Conservation (phyloP, 2,329 filamentous ascomycete species). For the Monosporascus cannonballus region DNA sequence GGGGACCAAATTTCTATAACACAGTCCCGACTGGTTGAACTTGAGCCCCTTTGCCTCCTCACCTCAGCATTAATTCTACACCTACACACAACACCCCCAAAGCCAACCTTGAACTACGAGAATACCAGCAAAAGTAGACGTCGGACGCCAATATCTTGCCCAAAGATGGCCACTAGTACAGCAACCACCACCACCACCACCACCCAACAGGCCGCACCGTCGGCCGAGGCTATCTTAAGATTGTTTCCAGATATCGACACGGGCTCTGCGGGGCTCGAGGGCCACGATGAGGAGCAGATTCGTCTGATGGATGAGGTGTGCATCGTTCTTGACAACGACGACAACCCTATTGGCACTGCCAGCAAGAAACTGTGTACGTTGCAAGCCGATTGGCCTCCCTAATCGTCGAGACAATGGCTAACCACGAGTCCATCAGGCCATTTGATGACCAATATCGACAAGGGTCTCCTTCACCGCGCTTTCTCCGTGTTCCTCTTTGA, state of each 20-base stretch:
- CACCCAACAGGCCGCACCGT: slow-evolving; percentile 49
- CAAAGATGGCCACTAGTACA: slow-evolving; percentile 17
- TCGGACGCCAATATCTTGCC: slow-evolving; percentile 9
- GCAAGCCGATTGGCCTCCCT: neutral
- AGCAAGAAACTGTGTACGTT: slow-evolving; percentile 94
- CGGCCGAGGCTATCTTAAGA: slow-evolving; percentile 76
- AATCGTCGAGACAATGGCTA: slow-evolving; percentile 3
- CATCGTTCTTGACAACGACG: slow-evolving; percentile 91
- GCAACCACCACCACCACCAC: slow-evolving; percentile 44
- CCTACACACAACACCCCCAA: neutral
- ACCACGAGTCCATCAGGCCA: slow-evolving; percentile 57
- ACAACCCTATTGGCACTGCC: slow-evolving; percentile 87
- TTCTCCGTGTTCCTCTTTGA: slow-evolving; percentile 99
- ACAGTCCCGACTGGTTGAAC: no score
- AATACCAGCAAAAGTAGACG: slow-evolving; percentile 8
- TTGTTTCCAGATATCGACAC: slow-evolving; percentile 82
- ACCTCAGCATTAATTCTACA: no score
- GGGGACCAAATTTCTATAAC: no score
- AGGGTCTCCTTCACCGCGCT: slow-evolving; percentile 90
- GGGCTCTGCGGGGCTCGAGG: slow-evolving; percentile 68
- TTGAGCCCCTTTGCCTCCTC: no score
- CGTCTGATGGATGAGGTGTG: slow-evolving; percentile 98
- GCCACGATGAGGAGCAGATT: slow-evolving; percentile 97
- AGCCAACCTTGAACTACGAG: slow-evolving; percentile 3
- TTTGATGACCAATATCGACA: slow-evolving; percentile 97